Evolutionary conservation across 1,284 basidiomycete genomes (phyloP).

Genomic region (Puccinia hordei): DNA sequence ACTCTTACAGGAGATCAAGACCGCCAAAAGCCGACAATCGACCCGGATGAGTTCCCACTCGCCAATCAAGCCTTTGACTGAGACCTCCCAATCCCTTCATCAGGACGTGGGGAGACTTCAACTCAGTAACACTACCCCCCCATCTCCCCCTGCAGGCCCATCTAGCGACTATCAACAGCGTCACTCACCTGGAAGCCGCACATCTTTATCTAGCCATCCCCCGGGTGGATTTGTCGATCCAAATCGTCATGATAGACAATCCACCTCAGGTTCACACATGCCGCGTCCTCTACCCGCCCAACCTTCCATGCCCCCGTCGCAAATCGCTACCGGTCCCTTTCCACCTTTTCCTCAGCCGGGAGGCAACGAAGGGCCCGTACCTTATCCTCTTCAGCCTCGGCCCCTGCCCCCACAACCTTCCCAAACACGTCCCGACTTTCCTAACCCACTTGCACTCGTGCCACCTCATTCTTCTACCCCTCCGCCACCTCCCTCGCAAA

Average conservation of each 20-base stretch:
- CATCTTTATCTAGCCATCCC: conserved; percentile 17
- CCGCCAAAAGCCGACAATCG: conserved; percentile 63
- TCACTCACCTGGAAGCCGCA: conserved; percentile 5
- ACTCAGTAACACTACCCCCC: conserved; percentile 46
- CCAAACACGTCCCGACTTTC: conserved; percentile 10
- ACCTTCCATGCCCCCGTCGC: conserved; percentile 17
- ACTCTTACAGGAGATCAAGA: conserved; percentile 80
- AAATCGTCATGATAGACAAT: conserved; percentile 7
- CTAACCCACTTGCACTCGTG: conserved; percentile 25
- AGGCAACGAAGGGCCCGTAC: conserved; percentile 1
- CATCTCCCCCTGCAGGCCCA: conserved; percentile 11
- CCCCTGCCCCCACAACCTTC: conserved; percentile 34
- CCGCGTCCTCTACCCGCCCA: conserved; percentile 46
- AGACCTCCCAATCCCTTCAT: conserved; percentile 53
- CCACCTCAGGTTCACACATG: conserved; percentile 5
- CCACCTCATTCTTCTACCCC: conserved; percentile 13
- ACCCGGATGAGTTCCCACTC: conserved; percentile 57
- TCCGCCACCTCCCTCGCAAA: conserved; percentile 2
- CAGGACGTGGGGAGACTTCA: conserved; percentile 45
- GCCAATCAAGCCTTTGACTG: conserved; percentile 51
- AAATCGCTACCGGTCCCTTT: not conserved
- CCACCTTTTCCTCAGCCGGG: conserved; percentile 20
- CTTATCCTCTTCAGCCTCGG: conserved; percentile 10
- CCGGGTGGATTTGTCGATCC: conserved; percentile 18
- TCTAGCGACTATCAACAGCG: conserved; percentile 24